Conservation (phyloP, 2,329 filamentous ascomycete genomes). For the Leptographium radiaticola region DNA sequence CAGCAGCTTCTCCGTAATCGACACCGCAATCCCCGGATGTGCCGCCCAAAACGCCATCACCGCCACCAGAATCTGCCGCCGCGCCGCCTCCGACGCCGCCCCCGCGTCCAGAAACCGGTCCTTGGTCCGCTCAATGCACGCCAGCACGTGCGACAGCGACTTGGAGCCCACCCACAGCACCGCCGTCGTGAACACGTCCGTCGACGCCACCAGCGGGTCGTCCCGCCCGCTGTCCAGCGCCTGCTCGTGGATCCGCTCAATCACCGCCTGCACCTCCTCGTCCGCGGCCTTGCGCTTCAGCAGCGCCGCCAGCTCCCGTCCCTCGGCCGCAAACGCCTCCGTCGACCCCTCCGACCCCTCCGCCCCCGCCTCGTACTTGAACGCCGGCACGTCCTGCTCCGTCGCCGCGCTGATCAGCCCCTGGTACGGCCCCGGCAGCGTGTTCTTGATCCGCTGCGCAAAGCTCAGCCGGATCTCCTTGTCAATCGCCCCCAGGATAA, state of each 20-base stretch:
- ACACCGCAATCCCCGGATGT: slow-evolving; percentile 82
- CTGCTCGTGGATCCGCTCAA: slow-evolving; percentile 69
- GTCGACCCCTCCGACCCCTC: too few relatives aligned
- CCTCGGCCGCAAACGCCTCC: slow-evolving; percentile 57
- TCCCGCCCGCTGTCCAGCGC: slow-evolving; percentile 52
- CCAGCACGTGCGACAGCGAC: slow-evolving; percentile 88
- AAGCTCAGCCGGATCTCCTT: slow-evolving; percentile 97
- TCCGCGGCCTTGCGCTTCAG: slow-evolving; percentile 76
- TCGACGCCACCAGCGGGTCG: slow-evolving; percentile 74
- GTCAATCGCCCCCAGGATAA: slow-evolving; percentile 80
- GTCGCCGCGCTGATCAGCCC: slow-evolving; percentile 74
- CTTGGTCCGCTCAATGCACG: slow-evolving; percentile 90
- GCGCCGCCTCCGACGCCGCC: slow-evolving; percentile 58
- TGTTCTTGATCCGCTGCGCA: slow-evolving; percentile 89
- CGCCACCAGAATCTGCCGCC: slow-evolving; percentile 77
- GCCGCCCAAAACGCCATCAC: slow-evolving; percentile 90
- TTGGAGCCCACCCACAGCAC: slow-evolving; percentile 92
- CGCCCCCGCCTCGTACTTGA: slow-evolving; percentile 50
- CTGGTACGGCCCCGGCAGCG: slow-evolving; percentile 73
- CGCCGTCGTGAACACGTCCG: slow-evolving; percentile 84
- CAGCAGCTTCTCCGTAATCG: slow-evolving; percentile 89
- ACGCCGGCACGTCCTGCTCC: slow-evolving; percentile 90
- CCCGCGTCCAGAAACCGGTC: slow-evolving; percentile 73
- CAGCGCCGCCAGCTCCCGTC: slow-evolving; percentile 65
- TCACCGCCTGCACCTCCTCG: slow-evolving; percentile 70